phyloP scores from a whole-genome alignment of 148 eudicot species.

The Rhododendron kiyosumense region DNA sequence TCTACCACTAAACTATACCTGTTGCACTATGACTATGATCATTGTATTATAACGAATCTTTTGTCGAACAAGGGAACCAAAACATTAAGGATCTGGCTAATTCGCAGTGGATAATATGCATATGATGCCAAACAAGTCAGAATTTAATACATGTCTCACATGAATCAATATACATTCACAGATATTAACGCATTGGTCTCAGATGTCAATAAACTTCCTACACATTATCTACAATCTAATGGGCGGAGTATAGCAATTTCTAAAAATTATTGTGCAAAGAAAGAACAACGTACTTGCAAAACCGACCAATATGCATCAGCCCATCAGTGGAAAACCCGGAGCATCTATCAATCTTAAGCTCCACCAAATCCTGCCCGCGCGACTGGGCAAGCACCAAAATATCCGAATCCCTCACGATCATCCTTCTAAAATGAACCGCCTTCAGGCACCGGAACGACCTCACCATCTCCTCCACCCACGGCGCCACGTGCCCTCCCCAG shows the following conservation, averaged over 20 bases:
- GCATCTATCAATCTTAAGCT: constrained; percentile 72
- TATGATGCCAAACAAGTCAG: neutral
- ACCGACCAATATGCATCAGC: constrained; percentile 46
- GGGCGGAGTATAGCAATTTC: neutral
- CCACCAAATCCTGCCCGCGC: constrained; percentile 32
- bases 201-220: no score
- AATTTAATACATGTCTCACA: neutral
- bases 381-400: constrained; percentile 44
- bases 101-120: neutral
- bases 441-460: constrained; percentile 32
- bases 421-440: constrained; percentile 68
- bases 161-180: neutral
- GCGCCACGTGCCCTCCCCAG: constrained; percentile 83
- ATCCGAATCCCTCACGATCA: constrained; percentile 80
- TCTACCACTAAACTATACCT: neutral
- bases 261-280: neutral
- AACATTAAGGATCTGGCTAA: neutral
- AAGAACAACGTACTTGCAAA: constrained; percentile 44
- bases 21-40: neutral
- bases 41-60: neutral
- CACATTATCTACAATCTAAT: neutral
- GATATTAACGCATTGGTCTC: neutral
- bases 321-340: constrained; percentile 85
- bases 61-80: neutral
- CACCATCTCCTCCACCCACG: constrained; percentile 60